These are phyloP conservation scores for Monilinia laxa DNA, from an alignment of 2,329 filamentous ascomycete genomes.

Conservation along the genomic window DNA sequence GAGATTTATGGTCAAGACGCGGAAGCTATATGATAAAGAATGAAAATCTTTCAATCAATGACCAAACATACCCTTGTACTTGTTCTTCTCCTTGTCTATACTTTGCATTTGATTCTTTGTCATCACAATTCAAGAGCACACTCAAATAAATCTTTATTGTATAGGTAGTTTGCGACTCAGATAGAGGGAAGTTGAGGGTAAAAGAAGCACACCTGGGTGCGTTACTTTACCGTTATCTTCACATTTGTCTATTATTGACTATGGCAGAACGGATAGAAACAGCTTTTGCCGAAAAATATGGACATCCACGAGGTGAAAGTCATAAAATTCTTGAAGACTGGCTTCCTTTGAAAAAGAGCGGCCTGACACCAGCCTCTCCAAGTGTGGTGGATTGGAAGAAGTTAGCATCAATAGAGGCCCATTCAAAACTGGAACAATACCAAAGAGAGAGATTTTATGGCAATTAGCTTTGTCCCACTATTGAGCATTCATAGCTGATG, in stretches of 20 bases:
- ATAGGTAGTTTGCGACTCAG: not conserved
- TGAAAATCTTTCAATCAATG: not conserved
- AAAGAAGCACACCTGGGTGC: not conserved
- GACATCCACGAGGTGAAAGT: not conserved
- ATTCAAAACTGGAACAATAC: not conserved
- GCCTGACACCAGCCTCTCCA: conserved; percentile 5
- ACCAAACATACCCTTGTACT: no score
- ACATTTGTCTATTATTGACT: not conserved
- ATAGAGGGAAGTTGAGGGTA: not conserved
- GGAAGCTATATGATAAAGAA: not conserved
- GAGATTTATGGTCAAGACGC: not conserved
- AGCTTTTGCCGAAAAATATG: not conserved
- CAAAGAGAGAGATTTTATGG: not conserved
- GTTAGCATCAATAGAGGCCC: not conserved
- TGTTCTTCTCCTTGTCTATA: not conserved
- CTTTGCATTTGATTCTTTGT: not conserved
- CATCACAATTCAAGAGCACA: not conserved
- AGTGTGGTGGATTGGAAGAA: conserved; percentile 1
- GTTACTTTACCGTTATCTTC: not conserved
- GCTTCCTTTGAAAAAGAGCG: not conserved
- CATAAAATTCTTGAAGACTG: not conserved
- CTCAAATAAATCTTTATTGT: not conserved
- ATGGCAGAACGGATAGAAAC: not conserved
- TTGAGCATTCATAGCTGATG: not conserved
- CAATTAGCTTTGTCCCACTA: not conserved